Evolutionary conservation across 352 stramenopile species (phyloP).

Genomic region (Phytophthora pini): DNA sequence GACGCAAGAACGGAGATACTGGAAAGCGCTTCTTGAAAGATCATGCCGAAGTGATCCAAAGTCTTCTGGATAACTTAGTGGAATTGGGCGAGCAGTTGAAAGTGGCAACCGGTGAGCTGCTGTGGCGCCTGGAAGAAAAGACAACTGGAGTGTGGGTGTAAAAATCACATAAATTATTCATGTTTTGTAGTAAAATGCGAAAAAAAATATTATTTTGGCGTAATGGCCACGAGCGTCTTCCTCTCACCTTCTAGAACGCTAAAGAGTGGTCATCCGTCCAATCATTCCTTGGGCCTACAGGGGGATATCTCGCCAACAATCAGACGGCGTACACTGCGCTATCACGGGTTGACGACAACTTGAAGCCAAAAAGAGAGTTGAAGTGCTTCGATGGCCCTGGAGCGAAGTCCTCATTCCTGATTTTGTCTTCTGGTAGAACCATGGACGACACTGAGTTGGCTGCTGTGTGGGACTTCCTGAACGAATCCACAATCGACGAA

Average conservation of each 20-base stretch:
- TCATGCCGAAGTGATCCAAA: conserved; percentile 15
- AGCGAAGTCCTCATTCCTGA: conserved; percentile 4
- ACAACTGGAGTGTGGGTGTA: conserved; percentile 22
- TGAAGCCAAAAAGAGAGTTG: conserved; percentile 19
- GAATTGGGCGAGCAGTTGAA: conserved; percentile 12
- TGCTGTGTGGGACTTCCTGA: conserved; percentile 20
- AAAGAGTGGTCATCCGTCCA: conserved; percentile 2
- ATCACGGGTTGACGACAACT: conserved; percentile 1
- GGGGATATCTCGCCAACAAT: conserved; percentile 17
- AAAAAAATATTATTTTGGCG: background rate
- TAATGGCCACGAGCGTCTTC: conserved; percentile 10
- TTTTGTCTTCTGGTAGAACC: conserved; percentile 5
- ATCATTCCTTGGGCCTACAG: background rate
- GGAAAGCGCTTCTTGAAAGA: conserved; percentile 35
- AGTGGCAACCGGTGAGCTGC: conserved; percentile 7
- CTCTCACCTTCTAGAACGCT: conserved; percentile 1
- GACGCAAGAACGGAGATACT: conserved; percentile 13
- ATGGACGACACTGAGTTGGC: conserved; percentile 19
- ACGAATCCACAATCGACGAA: conserved; percentile 11
- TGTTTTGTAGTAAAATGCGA: no score
- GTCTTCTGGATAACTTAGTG: conserved; percentile 9
- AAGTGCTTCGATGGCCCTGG: conserved; percentile 2
- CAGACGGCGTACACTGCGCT: conserved; percentile 3
- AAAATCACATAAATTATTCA: conserved; percentile 2
- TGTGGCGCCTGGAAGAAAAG: conserved; percentile 22